A percentile compares a stretch with the other conserved stretches of the same genome.
Evolutionary conservation across 768 basidiomycete genomes (phyloP).

Genomic region (Tremella fuciformis): DNA sequence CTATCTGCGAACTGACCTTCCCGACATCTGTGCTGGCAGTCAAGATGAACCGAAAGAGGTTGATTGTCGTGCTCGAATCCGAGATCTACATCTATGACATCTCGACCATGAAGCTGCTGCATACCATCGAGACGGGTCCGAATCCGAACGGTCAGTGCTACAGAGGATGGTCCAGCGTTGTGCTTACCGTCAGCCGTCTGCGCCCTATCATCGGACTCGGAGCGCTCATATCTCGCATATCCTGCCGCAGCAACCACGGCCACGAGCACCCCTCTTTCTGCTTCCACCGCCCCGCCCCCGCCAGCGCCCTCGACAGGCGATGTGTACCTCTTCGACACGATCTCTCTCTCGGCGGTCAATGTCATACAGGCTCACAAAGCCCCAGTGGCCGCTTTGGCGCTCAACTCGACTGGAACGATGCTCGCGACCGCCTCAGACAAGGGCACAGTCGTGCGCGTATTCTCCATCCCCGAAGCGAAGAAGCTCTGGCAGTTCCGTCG

Average conservation of each 20-base stretch:
- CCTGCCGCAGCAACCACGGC: conserved; percentile 90
- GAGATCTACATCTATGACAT: conserved; percentile 99
- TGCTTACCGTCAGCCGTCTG: conserved; percentile 67
- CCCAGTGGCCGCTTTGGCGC: conserved; percentile 78
- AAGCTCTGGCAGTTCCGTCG: conserved; percentile 92
- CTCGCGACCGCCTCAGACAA: conserved; percentile 92
- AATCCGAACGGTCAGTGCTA: conserved; percentile 79
- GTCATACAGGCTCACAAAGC: conserved; percentile 96
- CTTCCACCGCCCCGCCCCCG: conserved; percentile 53
- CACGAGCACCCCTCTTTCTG: conserved; percentile 58
- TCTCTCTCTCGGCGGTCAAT: conserved; percentile 85
- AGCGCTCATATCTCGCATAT: conserved; percentile 91
- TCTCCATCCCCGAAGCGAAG: conserved; percentile 83
- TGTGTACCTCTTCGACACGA: conserved; percentile 90
- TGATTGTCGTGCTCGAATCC: conserved; percentile 92
- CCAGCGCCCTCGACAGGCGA: conserved; percentile 59
- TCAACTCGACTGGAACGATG: conserved; percentile 81
- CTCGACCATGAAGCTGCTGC: conserved; percentile 93
- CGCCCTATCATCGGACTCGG: conserved; percentile 88
- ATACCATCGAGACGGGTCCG: conserved; percentile 93
- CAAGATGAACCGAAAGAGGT: conserved; percentile 92
- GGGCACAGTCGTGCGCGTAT: conserved; percentile 95
- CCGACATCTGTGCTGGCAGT: conserved; percentile 96
- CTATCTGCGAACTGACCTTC: conserved; percentile 97
- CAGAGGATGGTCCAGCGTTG: neutral